Conservation (phyloP, 2,329 filamentous ascomycete genomes). For the Aspergillus tubingensis region DNA sequence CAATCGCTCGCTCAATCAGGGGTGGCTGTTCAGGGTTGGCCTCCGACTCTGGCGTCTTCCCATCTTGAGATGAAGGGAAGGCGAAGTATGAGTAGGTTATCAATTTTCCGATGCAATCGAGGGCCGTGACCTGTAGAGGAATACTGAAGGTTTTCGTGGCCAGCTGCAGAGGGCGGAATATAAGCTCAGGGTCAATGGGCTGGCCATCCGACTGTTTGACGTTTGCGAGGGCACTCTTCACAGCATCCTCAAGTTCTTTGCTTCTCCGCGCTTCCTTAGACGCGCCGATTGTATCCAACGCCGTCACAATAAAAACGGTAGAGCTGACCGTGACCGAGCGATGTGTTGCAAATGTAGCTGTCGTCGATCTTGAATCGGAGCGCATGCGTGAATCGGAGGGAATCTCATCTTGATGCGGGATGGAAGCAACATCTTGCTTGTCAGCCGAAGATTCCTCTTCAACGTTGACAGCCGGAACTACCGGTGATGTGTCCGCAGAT, state of each 20-base stretch:
- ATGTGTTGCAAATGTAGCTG: constrained; percentile 52
- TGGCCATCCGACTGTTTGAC: constrained; percentile 82
- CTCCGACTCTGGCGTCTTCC: constrained; percentile 25
- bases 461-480: constrained; percentile 16
- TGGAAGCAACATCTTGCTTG: constrained; percentile 17
- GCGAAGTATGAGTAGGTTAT: constrained; percentile 99
- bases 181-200: constrained; percentile 83
- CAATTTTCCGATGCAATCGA: constrained; percentile 98
- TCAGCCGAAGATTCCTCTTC: constrained; percentile 20
- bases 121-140: constrained; percentile 80
- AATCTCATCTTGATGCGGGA: constrained; percentile 28
- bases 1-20: constrained; percentile 94
- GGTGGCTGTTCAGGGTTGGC: constrained; percentile 56
- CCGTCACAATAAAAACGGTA: constrained; percentile 91
- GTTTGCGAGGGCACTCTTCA: constrained; percentile 77
- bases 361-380: constrained; percentile 64
- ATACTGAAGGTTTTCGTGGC: constrained; percentile 86
- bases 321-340: constrained; percentile 76
- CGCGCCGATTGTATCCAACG: constrained; percentile 84
- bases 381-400: constrained; percentile 46
- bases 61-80: constrained; percentile 55
- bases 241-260: constrained; percentile 78
- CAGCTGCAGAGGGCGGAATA: constrained; percentile 87
- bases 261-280: constrained; percentile 89
- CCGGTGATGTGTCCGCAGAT: constrained; percentile 10